phyloP scores from a whole-genome alignment of 108 stramenopile species.

The Chaetoceros tenuissimus region DNA sequence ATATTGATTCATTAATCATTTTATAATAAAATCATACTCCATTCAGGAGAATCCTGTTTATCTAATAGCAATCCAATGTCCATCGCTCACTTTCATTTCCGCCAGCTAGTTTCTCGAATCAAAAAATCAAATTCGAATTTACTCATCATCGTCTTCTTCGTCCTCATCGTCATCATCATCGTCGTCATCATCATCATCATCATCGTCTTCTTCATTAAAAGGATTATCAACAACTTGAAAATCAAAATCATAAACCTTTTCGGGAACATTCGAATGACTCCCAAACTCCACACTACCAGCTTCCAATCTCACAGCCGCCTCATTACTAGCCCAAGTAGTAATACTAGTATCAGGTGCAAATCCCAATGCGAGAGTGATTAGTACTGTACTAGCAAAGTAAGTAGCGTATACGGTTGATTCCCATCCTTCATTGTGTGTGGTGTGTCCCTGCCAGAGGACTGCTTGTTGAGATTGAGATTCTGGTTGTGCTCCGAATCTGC shows the following conservation, averaged over 20 bases:
- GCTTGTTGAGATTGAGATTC: conserved; percentile 41
- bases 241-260: conserved; percentile 33
- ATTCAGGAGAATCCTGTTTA: too few species aligned
- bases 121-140: too few species aligned
- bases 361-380: conserved; percentile 16
- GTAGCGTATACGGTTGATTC: conserved; percentile 42
- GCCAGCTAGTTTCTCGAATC: too few species aligned
- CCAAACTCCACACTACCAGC: conserved; percentile 36
- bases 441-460: conserved; percentile 36
- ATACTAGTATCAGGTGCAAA: conserved; percentile 48
- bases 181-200: conserved; percentile 31
- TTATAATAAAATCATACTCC: too few species aligned
- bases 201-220: conserved; percentile 40
- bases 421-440: conserved; percentile 45
- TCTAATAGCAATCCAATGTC: too few species aligned
- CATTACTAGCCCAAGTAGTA: conserved; percentile 45
- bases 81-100: too few species aligned
- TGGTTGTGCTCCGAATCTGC: background rate
- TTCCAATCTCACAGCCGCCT: conserved; percentile 41
- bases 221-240: conserved; percentile 29
- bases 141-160: conserved; percentile 16
- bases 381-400: conserved; percentile 18
- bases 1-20: too few species aligned
- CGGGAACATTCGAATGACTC: conserved; percentile 36
- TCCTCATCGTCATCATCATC: conserved; percentile 27